phyloP scores from a whole-genome alignment of 2,329 filamentous ascomycete species.

The Xylariaceae sp. region DNA sequence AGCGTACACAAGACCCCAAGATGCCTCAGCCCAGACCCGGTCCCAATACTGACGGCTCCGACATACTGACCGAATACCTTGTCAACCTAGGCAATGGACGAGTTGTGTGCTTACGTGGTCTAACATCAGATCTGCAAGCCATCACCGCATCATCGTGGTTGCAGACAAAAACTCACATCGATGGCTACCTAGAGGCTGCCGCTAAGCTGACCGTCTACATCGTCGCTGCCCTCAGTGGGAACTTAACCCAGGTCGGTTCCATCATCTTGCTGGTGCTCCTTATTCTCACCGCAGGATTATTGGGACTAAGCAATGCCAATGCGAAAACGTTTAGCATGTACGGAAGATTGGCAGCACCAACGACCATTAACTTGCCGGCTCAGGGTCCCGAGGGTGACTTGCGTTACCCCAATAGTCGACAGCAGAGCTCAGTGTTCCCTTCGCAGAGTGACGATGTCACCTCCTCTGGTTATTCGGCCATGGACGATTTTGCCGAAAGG shows the following conservation, averaged over 20 bases:
- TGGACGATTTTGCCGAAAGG: constrained; percentile 26
- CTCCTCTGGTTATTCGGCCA: constrained; percentile 23
- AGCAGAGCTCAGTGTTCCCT: constrained; percentile 19
- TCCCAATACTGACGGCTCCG: constrained; percentile 15
- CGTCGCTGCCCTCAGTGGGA: constrained; percentile 51
- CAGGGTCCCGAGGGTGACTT: background rate
- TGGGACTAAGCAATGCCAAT: constrained; percentile 52
- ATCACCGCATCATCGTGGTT: constrained; percentile 57
- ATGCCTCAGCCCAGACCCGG: background rate
- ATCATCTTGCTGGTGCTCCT: constrained; percentile 49
- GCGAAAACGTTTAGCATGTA: constrained; percentile 47
- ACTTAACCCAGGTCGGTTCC: constrained; percentile 50
- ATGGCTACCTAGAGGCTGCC: constrained; percentile 49
- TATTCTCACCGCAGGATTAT: constrained; percentile 47
- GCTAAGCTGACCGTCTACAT: constrained; percentile 57
- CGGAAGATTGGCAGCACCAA: constrained; percentile 41
- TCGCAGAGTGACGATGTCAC: constrained; percentile 17
- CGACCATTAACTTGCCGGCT: constrained; percentile 22
- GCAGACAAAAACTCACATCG: constrained; percentile 43
- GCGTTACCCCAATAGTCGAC: constrained; percentile 22
- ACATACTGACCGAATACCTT: constrained; percentile 41
- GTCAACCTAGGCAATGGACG: constrained; percentile 50
- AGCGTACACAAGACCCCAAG: constrained; percentile 34
- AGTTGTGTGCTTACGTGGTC: constrained; percentile 50
- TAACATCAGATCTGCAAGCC: constrained; percentile 53